These are phyloP conservation scores for Arthroderma sp. DNA, from an alignment of 2,329 filamentous ascomycete genomes.

Conservation along the genomic window DNA sequence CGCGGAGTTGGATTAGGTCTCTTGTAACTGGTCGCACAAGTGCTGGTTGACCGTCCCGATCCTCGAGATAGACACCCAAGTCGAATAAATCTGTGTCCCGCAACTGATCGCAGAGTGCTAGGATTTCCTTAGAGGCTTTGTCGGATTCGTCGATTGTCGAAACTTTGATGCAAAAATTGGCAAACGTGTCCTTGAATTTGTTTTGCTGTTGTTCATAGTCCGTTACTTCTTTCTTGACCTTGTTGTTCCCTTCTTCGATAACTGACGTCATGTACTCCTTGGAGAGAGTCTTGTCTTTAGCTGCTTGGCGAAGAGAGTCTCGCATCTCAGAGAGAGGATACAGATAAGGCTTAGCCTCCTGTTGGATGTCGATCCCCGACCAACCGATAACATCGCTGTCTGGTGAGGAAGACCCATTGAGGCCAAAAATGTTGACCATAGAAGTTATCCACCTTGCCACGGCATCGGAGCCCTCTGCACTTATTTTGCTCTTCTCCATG, in stretches of 20 bases:
- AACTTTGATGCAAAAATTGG: conserved; percentile 26
- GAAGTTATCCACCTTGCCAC: conserved; percentile 69
- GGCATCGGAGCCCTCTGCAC: conserved; percentile 35
- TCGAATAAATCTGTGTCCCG: conserved; percentile 72
- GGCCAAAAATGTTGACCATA: conserved; percentile 71
- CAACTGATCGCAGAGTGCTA: conserved; percentile 64
- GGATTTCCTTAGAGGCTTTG: conserved; percentile 54
- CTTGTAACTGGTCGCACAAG: conserved; percentile 56
- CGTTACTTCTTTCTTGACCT: conserved; percentile 3
- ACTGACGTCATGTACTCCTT: conserved; percentile 27
- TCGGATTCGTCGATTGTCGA: conserved; percentile 31
- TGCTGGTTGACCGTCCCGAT: conserved; percentile 55
- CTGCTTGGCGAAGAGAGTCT: conserved; percentile 44
- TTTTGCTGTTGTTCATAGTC: conserved; percentile 10
- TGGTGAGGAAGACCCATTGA: conserved; percentile 35
- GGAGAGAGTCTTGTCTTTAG: conserved; percentile 36
- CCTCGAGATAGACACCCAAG: conserved; percentile 76
- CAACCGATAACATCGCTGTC: conserved; percentile 42
- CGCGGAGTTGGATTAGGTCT: conserved; percentile 39
- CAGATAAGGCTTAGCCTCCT: conserved; percentile 46
- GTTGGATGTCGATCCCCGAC: conserved; percentile 51
- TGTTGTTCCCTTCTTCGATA: conserved; percentile 17
- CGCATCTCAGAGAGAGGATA: conserved; percentile 45
- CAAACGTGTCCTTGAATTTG: conserved; percentile 34
- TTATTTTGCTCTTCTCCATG: conserved; percentile 32